Base-by-base conservation (phyloP, 139 green algal genomes). In the Edaphochlamys debaryana region DNA sequence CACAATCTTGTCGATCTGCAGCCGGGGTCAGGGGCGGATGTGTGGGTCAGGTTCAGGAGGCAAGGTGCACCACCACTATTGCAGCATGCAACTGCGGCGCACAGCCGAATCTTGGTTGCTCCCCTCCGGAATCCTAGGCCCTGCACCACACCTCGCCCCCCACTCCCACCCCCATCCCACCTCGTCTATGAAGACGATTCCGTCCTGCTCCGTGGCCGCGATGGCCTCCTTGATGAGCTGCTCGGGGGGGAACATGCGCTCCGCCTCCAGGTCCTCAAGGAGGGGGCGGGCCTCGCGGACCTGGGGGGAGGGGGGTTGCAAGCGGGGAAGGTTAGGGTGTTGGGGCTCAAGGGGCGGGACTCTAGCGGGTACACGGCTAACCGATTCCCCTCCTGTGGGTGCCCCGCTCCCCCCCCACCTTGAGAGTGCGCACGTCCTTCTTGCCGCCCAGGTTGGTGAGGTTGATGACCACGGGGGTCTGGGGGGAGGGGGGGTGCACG, bases 181-280 rank as follows among this genome's bases (percentile, higher is more conserved):
- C 74, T 99, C 96, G 76, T 98, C 96, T 27, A 98, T 98, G 89
- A 99, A 98, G 38, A 98, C 95, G 78, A 98, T 98, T 80, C 96
- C 92, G 72, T 92, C 88, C 69, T 92, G 88, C 74, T 92, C 88
- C n/a, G 85, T 85, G 27, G 88, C 82, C 7, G 79, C 71, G 48
- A 98, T 86, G 4, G 96, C 96, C 69, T 98, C 96, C 41, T 93
- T 92, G 20, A 64, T 27, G 38, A 90, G 80, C 79, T 66, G 41
- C 50, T 89, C 85, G 1, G 78, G 82, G 38, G n/a, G 87, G 40
- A 96, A 88, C 36, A 85, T 73, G 30, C 83, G 83, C 68, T 97
- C 94, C 32, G 87, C 79, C 67, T 91, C 87, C 27, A 58, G 29
- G 70, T 96, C 93, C 79, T 89, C 94, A 7, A 99, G 78, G 42